phyloP scores from a whole-genome alignment of 208 protist species.

The Wallacemonas sp. region DNA sequence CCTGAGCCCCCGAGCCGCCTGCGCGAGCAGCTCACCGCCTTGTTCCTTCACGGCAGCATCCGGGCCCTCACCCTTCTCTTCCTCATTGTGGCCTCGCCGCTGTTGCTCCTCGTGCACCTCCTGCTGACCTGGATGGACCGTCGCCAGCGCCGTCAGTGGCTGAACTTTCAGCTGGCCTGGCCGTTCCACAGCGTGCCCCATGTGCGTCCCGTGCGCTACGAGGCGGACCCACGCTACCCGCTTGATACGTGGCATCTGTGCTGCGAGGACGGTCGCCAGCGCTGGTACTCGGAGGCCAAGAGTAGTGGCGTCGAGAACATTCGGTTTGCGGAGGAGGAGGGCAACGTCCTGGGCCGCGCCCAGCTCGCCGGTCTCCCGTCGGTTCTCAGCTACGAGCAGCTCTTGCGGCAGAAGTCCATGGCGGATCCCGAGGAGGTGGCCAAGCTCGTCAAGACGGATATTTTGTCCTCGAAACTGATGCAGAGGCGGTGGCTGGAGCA shows the following conservation, averaged over 20 bases:
- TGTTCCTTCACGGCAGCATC: constrained; percentile 20
- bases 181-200: constrained; percentile 43
- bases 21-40: constrained; percentile 33
- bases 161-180: constrained; percentile 36
- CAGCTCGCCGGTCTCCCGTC: constrained; percentile 51
- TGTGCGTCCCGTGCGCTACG: constrained; percentile 34
- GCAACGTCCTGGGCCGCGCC: constrained; percentile 58
- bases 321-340: constrained; percentile 46
- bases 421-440: constrained; percentile 21
- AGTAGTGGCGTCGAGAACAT: constrained; percentile 21
- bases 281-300: constrained; percentile 53
- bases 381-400: constrained; percentile 37
- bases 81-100: constrained; percentile 35
- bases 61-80: constrained; percentile 22
- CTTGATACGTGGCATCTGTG: constrained; percentile 77
- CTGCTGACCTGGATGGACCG: constrained; percentile 48
- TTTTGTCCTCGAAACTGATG: constrained; percentile 41
- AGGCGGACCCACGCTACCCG: constrained; percentile 39
- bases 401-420: constrained; percentile 16
- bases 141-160: constrained; percentile 50
- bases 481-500: constrained; percentile 57
- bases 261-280: constrained; percentile 89
- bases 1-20: constrained; percentile 60
- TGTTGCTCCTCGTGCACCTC: constrained; percentile 53
- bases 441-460: constrained; percentile 23